Evolutionary conservation across 441 rosid species (phyloP), one percentile per base, ranked within the genome.

Genomic region (Pelargonium cotyledonis): DNA sequence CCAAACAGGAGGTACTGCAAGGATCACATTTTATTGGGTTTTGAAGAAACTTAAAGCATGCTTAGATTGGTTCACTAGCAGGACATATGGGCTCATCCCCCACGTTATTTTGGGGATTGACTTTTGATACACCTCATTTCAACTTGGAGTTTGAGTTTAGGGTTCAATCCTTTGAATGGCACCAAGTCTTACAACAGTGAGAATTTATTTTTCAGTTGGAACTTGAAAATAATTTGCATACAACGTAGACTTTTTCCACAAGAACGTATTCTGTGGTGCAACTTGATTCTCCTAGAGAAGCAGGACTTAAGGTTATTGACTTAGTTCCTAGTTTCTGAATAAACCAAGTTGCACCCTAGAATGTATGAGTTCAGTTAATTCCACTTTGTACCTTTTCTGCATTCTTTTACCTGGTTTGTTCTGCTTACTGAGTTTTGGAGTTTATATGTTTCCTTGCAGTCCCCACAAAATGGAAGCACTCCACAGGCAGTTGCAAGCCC

Each of bases 1-100:
- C 79, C 76, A 73, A 68, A 71, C 62, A 66, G 55, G 86, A 84
- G 89, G 88, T 81, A 73, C 76, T 65, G 40, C 51, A n/a, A 31
- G 65, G 7, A 47, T 72, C 60, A 73, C 43, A 61, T 2, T 23
- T 71, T 67, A 38, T 44, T 38, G n/a, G 1, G 29, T 74, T 55
- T 0, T 18, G 0, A 49, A 21, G 53, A 63, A 51, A 35, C 11
- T 69, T 73, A 31, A 62, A 9, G 29, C 44, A 41, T 72, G 60
- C 46, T 70, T 11, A 6, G 61, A 16, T 21, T 67, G 65, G 11
- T 44, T 60, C 64, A 7, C 18, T 14, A 16, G 58, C 44, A 18
- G 55, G 29, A 38, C 14, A 3, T 15, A 53, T 14, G 61, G 69
- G 18, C 4, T 41, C 29, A 35, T 29, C 8, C 23, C 23, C n/a